phyloP scores from a whole-genome alignment of 108 stramenopile genomes.

The Craspedostauros australis region DNA sequence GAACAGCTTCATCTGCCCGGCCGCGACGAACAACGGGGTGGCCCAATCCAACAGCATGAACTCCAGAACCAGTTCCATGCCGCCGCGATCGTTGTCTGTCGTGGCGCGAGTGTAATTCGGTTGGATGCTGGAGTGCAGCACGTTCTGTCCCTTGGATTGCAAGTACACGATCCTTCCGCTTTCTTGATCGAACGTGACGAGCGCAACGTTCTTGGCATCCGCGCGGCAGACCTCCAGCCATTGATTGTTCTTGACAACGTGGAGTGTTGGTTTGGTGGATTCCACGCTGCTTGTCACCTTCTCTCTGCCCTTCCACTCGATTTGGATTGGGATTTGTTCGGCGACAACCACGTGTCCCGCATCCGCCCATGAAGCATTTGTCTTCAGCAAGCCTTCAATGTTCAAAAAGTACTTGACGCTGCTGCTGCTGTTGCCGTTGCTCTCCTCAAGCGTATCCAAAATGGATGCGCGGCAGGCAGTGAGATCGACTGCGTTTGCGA shows the following conservation, averaged over 20 bases:
- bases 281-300: too few relatives aligned
- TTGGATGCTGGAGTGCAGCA: too few relatives aligned
- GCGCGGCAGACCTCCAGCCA: too few relatives aligned
- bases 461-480: background rate
- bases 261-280: too few relatives aligned
- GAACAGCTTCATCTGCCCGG: conserved; percentile 4
- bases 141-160: background rate
- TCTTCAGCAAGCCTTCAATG: conserved; percentile 6
- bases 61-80: conserved; percentile 37
- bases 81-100: conserved; percentile 84
- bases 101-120: conserved; percentile 64
- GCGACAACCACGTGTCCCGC: conserved; percentile 32
- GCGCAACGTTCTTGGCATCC: too few relatives aligned
- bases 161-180: background rate
- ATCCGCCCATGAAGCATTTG: conserved; percentile 30
- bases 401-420: conserved; percentile 21
- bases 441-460: background rate
- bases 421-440: background rate
- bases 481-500: background rate
- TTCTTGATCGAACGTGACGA: conserved; percentile 1
- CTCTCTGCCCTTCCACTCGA: too few relatives aligned
- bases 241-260: too few relatives aligned
- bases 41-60: conserved; percentile 14
- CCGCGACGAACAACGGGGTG: conserved; percentile 1
- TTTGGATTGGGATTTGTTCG: conserved; percentile 34